These are phyloP conservation scores for Chrysopogon serrulatus DNA, from an alignment of 176 grass and related monocot species.

Conservation along the genomic window DNA sequence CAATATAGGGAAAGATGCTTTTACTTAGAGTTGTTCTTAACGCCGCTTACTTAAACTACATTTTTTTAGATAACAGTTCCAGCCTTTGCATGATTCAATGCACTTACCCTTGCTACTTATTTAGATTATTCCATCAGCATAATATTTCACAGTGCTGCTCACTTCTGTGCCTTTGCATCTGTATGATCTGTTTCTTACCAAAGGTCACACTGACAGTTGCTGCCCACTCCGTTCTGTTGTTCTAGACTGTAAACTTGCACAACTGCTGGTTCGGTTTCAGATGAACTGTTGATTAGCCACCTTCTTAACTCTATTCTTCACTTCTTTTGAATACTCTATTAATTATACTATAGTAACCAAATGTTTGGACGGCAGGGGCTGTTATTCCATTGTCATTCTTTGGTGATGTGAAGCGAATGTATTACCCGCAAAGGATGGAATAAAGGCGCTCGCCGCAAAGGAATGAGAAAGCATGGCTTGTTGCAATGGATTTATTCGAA, in stretches of 20 bases:
- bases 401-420: slow-evolving; percentile 16
- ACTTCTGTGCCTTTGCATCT: neutral
- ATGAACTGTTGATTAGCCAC: no score
- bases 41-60: no score
- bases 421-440: slow-evolving; percentile 58
- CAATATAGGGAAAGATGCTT: no score
- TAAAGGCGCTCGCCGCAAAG: slow-evolving; percentile 51
- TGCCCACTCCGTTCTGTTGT: neutral
- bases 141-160: neutral
- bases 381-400: slow-evolving; percentile 32
- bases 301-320: no score
- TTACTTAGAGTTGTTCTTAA: no score
- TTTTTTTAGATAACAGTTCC: no score
- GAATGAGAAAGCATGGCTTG: slow-evolving; percentile 27
- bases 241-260: neutral
- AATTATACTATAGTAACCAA: neutral
- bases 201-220: neutral
- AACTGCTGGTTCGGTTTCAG: neutral
- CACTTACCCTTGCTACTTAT: no score
- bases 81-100: no score
- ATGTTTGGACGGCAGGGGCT: neutral
- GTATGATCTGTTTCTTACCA: neutral
- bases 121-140: no score
- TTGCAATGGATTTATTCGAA: slow-evolving; percentile 48
- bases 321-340: no score